These are phyloP conservation scores for Astragalus membranaceus DNA, from an alignment of 306 rosid genomes.

Conservation along the genomic window DNA sequence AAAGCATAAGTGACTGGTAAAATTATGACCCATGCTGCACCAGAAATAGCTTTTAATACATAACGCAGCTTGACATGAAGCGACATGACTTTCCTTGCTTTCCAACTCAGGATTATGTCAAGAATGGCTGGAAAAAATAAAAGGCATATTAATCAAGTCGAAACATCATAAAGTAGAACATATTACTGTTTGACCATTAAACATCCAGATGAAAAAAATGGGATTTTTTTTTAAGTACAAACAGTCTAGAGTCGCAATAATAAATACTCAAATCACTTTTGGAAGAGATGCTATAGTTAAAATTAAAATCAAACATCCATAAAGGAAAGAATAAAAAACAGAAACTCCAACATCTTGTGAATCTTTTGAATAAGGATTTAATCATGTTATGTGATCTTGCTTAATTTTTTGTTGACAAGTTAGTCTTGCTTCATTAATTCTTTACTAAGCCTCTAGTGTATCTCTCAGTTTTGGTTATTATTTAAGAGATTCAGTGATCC, in stretches of 20 bases:
- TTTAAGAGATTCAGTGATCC: neutral
- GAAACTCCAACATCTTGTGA: conserved; percentile 3
- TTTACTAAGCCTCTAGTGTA: neutral
- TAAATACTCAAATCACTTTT: neutral
- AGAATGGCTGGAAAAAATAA: conserved; percentile 57
- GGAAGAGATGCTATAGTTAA: neutral
- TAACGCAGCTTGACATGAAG: conserved; percentile 72
- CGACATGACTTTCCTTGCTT: conserved; percentile 82
- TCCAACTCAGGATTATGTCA: conserved; percentile 84
- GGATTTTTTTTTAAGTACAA: neutral
- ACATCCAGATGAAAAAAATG: neutral
- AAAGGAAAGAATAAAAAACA: neutral
- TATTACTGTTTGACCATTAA: conserved; percentile 6
- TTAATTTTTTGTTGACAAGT: neutral
- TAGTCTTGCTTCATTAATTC: neutral
- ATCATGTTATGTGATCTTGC: neutral
- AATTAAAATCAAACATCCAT: neutral
- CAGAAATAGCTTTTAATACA: conserved; percentile 54
- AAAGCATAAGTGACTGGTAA: conserved; percentile 86
- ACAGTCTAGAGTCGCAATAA: neutral
- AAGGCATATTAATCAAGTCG: conserved; percentile 20
- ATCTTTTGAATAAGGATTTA: neutral
- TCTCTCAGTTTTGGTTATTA: neutral
- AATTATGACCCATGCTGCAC: conserved; percentile 84
- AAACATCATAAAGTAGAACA: conserved; percentile 12